Percentiles rank a stretch among this genome's conserved stretches.
These are phyloP conservation scores for Parachaetomium inaequale DNA, from an alignment of 495 filamentous ascomycete species.

Conservation along the genomic window DNA sequence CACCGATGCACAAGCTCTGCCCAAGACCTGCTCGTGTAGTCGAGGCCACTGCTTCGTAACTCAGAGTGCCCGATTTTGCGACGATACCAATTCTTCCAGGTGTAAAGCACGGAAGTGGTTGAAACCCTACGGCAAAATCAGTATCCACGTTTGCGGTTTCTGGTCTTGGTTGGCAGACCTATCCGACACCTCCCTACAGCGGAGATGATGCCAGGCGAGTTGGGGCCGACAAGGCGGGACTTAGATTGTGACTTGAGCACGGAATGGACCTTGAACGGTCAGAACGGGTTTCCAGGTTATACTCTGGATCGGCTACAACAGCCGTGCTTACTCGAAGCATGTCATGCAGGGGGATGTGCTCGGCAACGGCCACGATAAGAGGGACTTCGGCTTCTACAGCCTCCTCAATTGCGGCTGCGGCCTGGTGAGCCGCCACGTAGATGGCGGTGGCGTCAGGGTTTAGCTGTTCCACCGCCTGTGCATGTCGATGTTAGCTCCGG, in stretches of 20 bases:
- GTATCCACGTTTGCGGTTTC: not conserved
- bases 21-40: slow-evolving; percentile 78
- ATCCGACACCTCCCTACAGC: slow-evolving; percentile 76
- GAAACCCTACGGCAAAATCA: slow-evolving; percentile 53
- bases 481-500: not conserved
- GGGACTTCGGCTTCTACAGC: slow-evolving; percentile 87
- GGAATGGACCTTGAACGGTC: slow-evolving; percentile 55
- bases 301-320: not conserved
- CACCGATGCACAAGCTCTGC: slow-evolving; percentile 80
- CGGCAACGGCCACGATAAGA: slow-evolving; percentile 82
- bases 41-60: slow-evolving; percentile 83
- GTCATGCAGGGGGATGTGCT: slow-evolving; percentile 87
- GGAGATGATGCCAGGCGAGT: slow-evolving; percentile 86
- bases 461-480: slow-evolving; percentile 65
- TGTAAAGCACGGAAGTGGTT: slow-evolving; percentile 71
- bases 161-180: slow-evolving; percentile 33
- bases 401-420: slow-evolving; percentile 76
- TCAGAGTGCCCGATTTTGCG: slow-evolving; percentile 84
- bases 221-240: slow-evolving; percentile 78
- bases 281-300: slow-evolving; percentile 2
- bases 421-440: slow-evolving; percentile 78
- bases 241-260: slow-evolving; percentile 78
- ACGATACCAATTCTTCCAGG: slow-evolving; percentile 77
- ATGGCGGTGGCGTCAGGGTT: slow-evolving; percentile 84
- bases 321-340: slow-evolving; percentile 62